A percentile compares a stretch with the other conserved stretches of the same genome.
Conservation (phyloP, 179 eudicot species). For the Amaranthus tricolor region DNA sequence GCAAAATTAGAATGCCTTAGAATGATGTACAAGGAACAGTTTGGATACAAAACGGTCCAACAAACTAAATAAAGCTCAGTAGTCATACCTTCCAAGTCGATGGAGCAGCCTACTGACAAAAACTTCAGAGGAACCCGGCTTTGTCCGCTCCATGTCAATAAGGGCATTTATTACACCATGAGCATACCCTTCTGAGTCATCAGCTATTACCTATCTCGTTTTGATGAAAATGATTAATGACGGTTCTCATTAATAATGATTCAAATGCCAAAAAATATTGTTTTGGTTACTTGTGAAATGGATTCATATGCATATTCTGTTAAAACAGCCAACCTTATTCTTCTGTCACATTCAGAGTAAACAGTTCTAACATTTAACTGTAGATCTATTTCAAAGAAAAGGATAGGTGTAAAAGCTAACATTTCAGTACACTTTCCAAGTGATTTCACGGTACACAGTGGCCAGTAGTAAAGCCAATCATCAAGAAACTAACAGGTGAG, state of each 20-base stretch:
- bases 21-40: not conserved
- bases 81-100: constrained; percentile 70
- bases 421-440: not conserved
- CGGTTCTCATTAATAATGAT: constrained; percentile 1
- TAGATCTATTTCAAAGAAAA: not conserved
- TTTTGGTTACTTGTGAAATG: not conserved
- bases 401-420: not conserved
- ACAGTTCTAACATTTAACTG: not conserved
- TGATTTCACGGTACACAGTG: constrained; percentile 9
- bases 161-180: constrained; percentile 55
- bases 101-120: constrained; percentile 68
- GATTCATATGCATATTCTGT: not conserved
- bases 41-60: not conserved
- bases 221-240: constrained; percentile 5
- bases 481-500: not conserved
- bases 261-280: not conserved
- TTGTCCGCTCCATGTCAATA: constrained; percentile 72
- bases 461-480: not conserved
- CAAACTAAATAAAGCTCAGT: not conserved
- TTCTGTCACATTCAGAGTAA: not conserved
- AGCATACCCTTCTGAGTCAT: constrained; percentile 56
- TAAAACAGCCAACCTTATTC: not conserved
- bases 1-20: constrained; percentile 18
- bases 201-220: constrained; percentile 49
- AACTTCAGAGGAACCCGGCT: constrained; percentile 76